A percentile compares a stretch with the other conserved stretches of the same genome.
Conservation (phyloP, 2,329 filamentous ascomycete species). For the Sporothrix mexicana region DNA sequence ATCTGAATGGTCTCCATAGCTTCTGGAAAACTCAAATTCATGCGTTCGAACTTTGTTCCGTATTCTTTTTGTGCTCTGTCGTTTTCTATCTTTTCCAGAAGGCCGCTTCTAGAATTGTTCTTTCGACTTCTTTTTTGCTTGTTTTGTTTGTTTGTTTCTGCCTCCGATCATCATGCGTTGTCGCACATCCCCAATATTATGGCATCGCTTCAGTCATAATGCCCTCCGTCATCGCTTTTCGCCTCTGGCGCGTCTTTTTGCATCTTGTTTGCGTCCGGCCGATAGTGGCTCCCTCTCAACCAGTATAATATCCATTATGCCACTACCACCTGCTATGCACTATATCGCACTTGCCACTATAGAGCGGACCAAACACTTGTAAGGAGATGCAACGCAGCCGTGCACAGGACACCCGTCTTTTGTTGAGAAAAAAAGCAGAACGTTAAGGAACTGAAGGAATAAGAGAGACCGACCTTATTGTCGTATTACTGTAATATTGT, state of each 20-base stretch:
- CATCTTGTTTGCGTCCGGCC: neutral
- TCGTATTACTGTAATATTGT: too few species aligned
- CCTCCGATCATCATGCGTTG: neutral
- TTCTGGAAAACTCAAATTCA: neutral
- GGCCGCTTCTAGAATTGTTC: too few species aligned
- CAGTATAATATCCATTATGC: neutral
- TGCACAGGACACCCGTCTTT: neutral
- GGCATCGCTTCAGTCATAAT: neutral
- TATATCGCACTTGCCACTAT: slow-evolving; percentile 17
- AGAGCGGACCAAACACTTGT: slow-evolving; percentile 1
- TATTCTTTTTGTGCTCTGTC: neutral
- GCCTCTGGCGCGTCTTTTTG: neutral
- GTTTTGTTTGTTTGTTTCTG: neutral
- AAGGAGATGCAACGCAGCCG: neutral
- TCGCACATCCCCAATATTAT: neutral
- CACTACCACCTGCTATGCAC: slow-evolving; percentile 7
- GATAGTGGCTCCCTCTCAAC: neutral
- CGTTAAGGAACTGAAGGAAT: too few species aligned
- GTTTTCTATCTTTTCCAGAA: neutral
- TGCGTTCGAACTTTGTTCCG: neutral
- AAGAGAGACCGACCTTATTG: too few species aligned
- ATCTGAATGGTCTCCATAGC: too few species aligned
- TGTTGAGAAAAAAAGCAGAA: too few species aligned
- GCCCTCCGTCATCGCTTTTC: neutral
- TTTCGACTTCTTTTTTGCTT: neutral